These are phyloP conservation scores for Xylona heveae DNA, from an alignment of 495 filamentous ascomycete genomes.

Conservation along the genomic window DNA sequence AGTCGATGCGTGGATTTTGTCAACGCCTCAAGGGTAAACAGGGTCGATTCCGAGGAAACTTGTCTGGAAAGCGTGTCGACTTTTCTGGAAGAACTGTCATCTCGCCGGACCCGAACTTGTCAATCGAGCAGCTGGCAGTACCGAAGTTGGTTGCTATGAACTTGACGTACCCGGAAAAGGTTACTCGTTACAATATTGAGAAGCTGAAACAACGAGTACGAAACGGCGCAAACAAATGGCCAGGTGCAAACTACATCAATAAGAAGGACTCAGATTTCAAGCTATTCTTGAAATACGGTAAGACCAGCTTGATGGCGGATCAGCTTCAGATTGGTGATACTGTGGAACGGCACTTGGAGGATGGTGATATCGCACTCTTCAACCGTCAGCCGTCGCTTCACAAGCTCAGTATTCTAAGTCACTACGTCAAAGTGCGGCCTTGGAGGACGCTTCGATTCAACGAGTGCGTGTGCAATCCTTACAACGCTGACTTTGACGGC, in stretches of 20 bases:
- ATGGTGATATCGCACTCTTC: conserved; percentile 92
- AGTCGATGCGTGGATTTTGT: conserved; percentile 77
- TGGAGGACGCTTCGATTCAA: conserved; percentile 95
- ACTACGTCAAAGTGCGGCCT: conserved; percentile 78
- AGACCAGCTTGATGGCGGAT: conserved; percentile 40
- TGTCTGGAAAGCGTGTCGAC: conserved; percentile 96
- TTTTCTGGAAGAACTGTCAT: conserved; percentile 97
- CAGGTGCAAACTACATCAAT: conserved; percentile 64
- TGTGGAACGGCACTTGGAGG: conserved; percentile 86
- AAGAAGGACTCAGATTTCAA: conserved; percentile 51
- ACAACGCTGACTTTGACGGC: conserved; percentile 98
- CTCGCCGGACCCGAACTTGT: conserved; percentile 84
- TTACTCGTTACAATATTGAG: conserved; percentile 58
- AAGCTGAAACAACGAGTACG: conserved; percentile 52
- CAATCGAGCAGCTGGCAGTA: conserved; percentile 85
- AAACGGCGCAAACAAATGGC: conserved; percentile 57
- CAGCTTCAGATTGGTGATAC: conserved; percentile 64
- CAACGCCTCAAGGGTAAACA: conserved; percentile 94
- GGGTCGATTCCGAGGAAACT: conserved; percentile 86
- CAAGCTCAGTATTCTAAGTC: conserved; percentile 92
- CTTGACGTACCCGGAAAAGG: conserved; percentile 82
- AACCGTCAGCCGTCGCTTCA: conserved; percentile 95
- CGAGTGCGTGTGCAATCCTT: conserved; percentile 93
- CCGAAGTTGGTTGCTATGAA: conserved; percentile 79
- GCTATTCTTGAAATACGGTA: conserved; percentile 53